Base-by-base conservation (phyloP, 1,139 yeast species). In the Meyerozyma athensensis region DNA sequence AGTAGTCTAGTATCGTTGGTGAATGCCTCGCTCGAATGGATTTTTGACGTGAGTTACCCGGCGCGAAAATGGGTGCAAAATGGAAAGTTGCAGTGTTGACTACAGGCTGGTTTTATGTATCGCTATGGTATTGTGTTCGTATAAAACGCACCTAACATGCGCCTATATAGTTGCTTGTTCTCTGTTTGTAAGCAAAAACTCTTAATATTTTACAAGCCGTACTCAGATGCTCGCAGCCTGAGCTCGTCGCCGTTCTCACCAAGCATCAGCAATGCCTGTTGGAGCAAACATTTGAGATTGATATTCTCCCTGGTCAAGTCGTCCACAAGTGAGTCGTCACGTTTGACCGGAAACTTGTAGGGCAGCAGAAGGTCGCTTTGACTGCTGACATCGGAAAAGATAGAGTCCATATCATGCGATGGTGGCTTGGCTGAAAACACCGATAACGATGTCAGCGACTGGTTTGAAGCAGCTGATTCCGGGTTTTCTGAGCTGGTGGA, bases 1-100 rank as follows among this genome's bases (percentile, higher is more conserved):
- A 47, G 52, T 47, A 47, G 51, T 48, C 52, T 45, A 10, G 20
- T 28, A 16, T 28, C 20, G 20, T 18, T 28, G 32, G 19, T 28
- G 32, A 28, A 16, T 5, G 7, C 7, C 8, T 28, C 20, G 32
- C 18, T 10, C 7, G 13, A 9, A 9, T 14, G 16, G 19, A 28
- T 17, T 24, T 24, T 24, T 28, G 32, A 20, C n/a, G 14, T n/a
- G 32, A 2, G 32, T 28, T 28, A 28, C 32, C 32, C 32, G 32
- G 32, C 8, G 19, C 14, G 20, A 13, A 17, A 4, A 7, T 8
- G 19, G 14, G 13, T 8, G 16, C 4, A n/a, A 4, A 24, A 4
- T 12, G 13, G 7, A 9, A 12, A n/a, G 7, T 3, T n/a, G 7
- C 3, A 23, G 26, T n/a, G 26, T 19, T 19, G 22, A n/a, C n/a